Conservation (phyloP, 2,329 filamentous ascomycete species). For the Pyrenochaeta sp. region DNA sequence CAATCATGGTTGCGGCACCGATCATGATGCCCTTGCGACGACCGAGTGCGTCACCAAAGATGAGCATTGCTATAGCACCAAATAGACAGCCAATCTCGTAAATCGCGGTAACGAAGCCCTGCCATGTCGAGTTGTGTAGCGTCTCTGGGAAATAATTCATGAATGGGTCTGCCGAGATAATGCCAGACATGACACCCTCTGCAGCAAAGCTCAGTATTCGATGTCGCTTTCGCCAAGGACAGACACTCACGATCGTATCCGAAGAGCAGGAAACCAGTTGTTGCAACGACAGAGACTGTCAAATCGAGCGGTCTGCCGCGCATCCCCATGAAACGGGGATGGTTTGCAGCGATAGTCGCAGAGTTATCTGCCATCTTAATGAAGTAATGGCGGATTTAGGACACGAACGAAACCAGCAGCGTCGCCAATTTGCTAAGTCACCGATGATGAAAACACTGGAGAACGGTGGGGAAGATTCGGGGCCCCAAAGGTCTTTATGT, state of each 20-base stretch:
- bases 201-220: background rate
- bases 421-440: background rate
- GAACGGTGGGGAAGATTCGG: background rate
- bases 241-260: conserved; percentile 42
- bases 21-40: conserved; percentile 55
- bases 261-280: conserved; percentile 43
- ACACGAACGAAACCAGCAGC: background rate
- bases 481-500: conserved; percentile 3
- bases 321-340: conserved; percentile 42
- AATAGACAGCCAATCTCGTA: conserved; percentile 62
- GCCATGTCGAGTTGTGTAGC: conserved; percentile 55
- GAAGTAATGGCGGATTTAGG: too few species aligned
- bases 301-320: conserved; percentile 34
- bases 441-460: background rate
- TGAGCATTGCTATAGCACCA: conserved; percentile 51
- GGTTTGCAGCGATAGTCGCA: conserved; percentile 10
- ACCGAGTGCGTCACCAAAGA: conserved; percentile 53
- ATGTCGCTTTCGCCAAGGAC: background rate
- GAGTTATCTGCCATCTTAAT: conserved; percentile 19
- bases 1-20: conserved; percentile 53
- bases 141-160: conserved; percentile 52
- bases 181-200: conserved; percentile 47
- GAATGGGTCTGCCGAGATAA: conserved; percentile 47
- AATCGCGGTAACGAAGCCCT: conserved; percentile 61
- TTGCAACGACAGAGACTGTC: conserved; percentile 41